Base-by-base conservation (phyloP, 768 basidiomycete genomes). In the Polyporus arcularius region DNA sequence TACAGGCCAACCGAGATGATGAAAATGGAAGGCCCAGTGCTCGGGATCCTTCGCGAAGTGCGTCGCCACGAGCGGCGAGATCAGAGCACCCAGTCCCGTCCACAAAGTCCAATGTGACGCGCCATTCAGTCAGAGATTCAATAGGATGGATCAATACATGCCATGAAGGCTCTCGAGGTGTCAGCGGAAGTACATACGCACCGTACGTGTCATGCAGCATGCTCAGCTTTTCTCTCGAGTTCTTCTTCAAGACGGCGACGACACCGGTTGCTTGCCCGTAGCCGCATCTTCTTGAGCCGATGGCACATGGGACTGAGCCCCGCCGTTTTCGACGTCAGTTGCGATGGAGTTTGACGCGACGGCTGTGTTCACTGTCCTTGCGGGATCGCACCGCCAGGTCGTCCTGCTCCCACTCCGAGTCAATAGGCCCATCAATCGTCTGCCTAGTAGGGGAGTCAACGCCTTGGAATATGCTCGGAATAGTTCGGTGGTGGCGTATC, bases 191-290 rank as follows among this genome's bases (percentile, higher is more conserved):
- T 12, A 28, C 14, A 21, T 4, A 49, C 65, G 10, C 51, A 81
- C 88, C 88, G 65, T 89, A 90, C 2, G 81, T 78, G 11, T 85
- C 87, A 64, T 88, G 85, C 16, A 89, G 65, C 32, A 91, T 48
- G 4, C 89, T 84, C 83, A 92, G 87, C 69, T 88, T 90, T 0
- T 74, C 68, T 61, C 83, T 79, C 0, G 83, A 68, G 41, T 84
- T 79, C 16, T 80, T 73, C 62, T 79, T 80, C 10, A 89, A 73
- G 49, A 75, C 79, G 3, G 86, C 87, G 15, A 92, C 83, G 61
- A 82, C 90, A 6, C 85, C 87, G 67, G 88, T 88, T 1, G 87
- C 81, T 74, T 89, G 88, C 0, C 21, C 21, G 21, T 26, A 26
- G 21, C 21, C 21, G 21, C 2, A 26, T 26, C 21, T 2, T 26